Conservation (phyloP, 169 alveolate genomes). For the Plasmodium chabaudi region DNA sequence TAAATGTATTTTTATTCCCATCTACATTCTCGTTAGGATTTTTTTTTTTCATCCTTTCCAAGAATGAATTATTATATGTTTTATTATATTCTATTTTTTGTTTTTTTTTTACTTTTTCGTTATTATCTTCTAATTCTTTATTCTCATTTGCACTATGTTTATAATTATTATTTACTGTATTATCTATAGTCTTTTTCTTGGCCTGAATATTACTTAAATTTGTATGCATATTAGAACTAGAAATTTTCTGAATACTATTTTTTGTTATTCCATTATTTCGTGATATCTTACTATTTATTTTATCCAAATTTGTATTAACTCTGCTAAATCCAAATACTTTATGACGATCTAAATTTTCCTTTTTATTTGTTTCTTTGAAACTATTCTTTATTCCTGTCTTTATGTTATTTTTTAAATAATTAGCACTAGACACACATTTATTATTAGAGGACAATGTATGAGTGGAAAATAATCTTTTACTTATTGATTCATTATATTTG, state of each 20-base stretch:
- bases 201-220: no score
- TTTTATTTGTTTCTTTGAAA: slow-evolving; percentile 12
- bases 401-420: neutral
- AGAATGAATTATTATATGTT: neutral
- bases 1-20: no score
- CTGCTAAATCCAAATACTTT: neutral
- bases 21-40: no score
- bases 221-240: no score
- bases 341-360: neutral
- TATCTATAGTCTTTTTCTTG: no score
- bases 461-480: slow-evolving; percentile 8
- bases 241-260: no score
- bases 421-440: neutral
- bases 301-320: slow-evolving; percentile 2
- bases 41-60: neutral
- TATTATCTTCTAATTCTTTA: neutral
- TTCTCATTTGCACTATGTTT: neutral
- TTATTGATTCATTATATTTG: neutral
- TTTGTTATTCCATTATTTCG: no score
- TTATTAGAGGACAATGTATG: slow-evolving; percentile 20
- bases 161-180: neutral
- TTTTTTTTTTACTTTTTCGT: neutral
- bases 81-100: neutral
- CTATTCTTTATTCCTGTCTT: slow-evolving; percentile 27
- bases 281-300: neutral